Evolutionary conservation across 495 filamentous ascomycete genomes (phyloP), one percentile per base, ranked within the genome.

Genomic region (Xylaria flabelliformis): DNA sequence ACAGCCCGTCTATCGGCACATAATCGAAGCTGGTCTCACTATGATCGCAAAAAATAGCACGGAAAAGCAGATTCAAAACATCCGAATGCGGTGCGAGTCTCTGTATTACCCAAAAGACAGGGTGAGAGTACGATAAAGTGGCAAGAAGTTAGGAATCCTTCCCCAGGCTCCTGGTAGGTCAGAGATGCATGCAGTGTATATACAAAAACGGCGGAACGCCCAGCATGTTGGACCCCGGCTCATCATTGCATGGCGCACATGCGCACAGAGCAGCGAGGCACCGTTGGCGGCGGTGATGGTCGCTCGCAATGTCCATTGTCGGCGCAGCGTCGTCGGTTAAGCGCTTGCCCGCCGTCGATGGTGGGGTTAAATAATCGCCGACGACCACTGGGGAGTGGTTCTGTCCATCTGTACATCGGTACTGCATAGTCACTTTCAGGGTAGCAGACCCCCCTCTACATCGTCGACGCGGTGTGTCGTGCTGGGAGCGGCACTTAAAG

Each of bases 311-410:
- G 59, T 36, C 61, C 73, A 70, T 72, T 74, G 70, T 75, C 71
- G 70, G 72, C 59, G 72, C 67, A 32, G 42, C 69, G 72, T 72
- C 73, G 67, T 72, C 46, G 65, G 58, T 67, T 78, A 78, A 78
- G 77, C 77, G 77, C 77, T 71, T 72, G 77, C 61, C 66, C 72
- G 67, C 67, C 64, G 62, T 55, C 48, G 46, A 10, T 61, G 72
- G 75, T 74, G 77, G 75, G 75, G 77, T 72, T 74, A 68, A 68
- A 48, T 72, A 29, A 74, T 75, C 71, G 70, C 71, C 73, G 55
- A 69, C 69, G 67, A 74, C 77, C 77, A 78, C 61, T 77, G 51
- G 75, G 32, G 56, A 61, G 41, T 17, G 9, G 26, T 44, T 10
- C 29, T 51, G 58, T 41, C 39, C 21, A 24, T 4, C 36, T 41